Base-by-base conservation (phyloP, 2,329 filamentous ascomycete species). In the Blastomyces emzantsi region DNA sequence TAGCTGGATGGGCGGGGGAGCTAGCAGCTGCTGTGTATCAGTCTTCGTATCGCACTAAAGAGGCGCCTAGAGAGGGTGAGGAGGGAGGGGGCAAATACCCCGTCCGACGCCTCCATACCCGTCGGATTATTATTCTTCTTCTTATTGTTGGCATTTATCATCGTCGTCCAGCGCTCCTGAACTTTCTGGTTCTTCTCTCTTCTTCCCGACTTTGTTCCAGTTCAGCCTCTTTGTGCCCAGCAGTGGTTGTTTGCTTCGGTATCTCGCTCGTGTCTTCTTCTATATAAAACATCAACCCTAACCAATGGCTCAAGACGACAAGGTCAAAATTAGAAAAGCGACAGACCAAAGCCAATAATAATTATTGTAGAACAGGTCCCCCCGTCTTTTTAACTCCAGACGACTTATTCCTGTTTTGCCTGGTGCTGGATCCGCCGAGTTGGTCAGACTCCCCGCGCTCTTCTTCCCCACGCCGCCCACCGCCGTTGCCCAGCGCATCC, bases 11-110 rank as follows among this genome's bases (percentile, higher is more conserved):
- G 55, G 19, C 11, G 36, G 19, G 11, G 13, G 33, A 41, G 25
- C 41, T 57, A 36, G 30, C 47, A 28, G 19, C 55, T 57, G 33
- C 6, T 56, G 15, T 33, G 54, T 56, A 39, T 56, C 54, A 39
- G 54, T 9, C 54, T 56, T 39, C 30, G 55, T 57, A 41, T 39
- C 33, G 55, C 55, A 57, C 55, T 57, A 57, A 57, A 41, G 5
- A n/a, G 28, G 52, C 7, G 15, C 15, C 52, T 9, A n/a, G 28
- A 41, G 6, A 25, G 33, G 0, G 3, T 2, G 9, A 22, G 19
- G 11, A n/a, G 30, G 54, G 30, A 11, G 36, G 8, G n/a, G 33
- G 39, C 9, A 41, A 28, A 55, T 25, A 7, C n/a, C 52, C 47
- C n/a, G 9, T 25, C 1, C 8, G 47, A 55, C 7, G 30, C 52